phyloP scores from a whole-genome alignment of 208 protist species.

The Trypanosoma caninum region DNA sequence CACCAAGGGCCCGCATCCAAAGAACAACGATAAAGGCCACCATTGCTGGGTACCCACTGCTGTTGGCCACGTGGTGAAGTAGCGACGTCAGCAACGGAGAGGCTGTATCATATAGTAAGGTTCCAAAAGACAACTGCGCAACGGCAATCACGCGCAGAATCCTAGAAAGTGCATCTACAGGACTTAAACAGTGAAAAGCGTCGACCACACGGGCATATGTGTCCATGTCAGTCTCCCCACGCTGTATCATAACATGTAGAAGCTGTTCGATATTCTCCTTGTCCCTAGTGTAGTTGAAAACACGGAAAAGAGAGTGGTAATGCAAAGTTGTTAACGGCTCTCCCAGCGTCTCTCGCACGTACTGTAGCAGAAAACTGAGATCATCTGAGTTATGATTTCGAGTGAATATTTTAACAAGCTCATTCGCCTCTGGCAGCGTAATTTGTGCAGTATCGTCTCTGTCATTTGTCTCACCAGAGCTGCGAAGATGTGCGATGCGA shows the following conservation, averaged over 20 bases:
- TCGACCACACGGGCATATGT: slow-evolving; percentile 76
- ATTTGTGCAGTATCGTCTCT: slow-evolving; percentile 1
- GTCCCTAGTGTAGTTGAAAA: slow-evolving; percentile 73
- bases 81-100: slow-evolving; percentile 66
- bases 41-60: slow-evolving; percentile 24
- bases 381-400: slow-evolving; percentile 65
- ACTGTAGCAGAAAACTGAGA: slow-evolving; percentile 59
- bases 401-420: slow-evolving; percentile 60
- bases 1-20: slow-evolving; percentile 77
- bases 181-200: slow-evolving; percentile 55
- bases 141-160: slow-evolving; percentile 42
- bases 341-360: slow-evolving; percentile 67
- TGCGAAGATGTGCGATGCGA: slow-evolving; percentile 34
- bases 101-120: slow-evolving; percentile 22
- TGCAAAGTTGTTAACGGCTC: slow-evolving; percentile 58
- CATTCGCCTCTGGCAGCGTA: slow-evolving; percentile 47
- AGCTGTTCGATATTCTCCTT: slow-evolving; percentile 69
- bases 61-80: slow-evolving; percentile 67
- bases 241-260: slow-evolving; percentile 64
- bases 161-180: slow-evolving; percentile 44
- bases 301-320: slow-evolving; percentile 78
- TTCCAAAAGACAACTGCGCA: slow-evolving; percentile 54
- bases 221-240: slow-evolving; percentile 49
- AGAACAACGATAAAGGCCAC: slow-evolving; percentile 55
- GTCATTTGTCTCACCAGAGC: background rate